Base-by-base conservation (phyloP, 441 rosid genomes). In the Jatropha podagrica region DNA sequence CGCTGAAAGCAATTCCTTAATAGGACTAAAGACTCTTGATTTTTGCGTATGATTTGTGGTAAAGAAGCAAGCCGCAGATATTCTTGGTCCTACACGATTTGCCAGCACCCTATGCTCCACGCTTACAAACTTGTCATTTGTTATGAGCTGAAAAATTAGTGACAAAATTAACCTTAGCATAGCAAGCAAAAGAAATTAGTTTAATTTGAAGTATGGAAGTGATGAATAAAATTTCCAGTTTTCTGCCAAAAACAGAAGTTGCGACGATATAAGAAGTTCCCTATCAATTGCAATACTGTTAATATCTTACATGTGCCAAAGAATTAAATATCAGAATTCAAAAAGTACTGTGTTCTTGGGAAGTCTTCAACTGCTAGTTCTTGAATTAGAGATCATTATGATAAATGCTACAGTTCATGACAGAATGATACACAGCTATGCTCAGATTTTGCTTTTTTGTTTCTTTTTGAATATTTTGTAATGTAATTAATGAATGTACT, bases 31-130 rank as follows among this genome's bases (percentile, higher is more conserved):
- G 14, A 75, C 46, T 49, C 72, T 82, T 10, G 83, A 18, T 14
- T 32, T 23, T 5, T 75, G 74, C 60, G 14, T 42, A 32, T 73
- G 4, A 18, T 17, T 26, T 6, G 84, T 74, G 20, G 77, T 81
- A 56, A 90, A 78, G 54, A 90, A 85, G 79, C 89, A 77, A 6
- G 89, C 93, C 5, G 82, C 84, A 10, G 90, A 90, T 14, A 90
- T 74, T 75, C 89, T 80, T 0, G 91, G 86, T 11, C 74, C 84
- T 10, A 1, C 60, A 42, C 10, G 69, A 60, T 82, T 88, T 2
- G 89, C 85, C 68, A 84, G 67, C 63, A 59, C 63, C 15, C 63
- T 59, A 59, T 59, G 63, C 37, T 59, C 63, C 5, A 59, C 63
- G 32, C 63, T 59, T 23, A 23, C 32, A 10, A 59, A 59, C 17